These are phyloP conservation scores for Parasarocladium wereldwijsianum DNA, from an alignment of 2,329 filamentous ascomycete genomes.

Conservation along the genomic window DNA sequence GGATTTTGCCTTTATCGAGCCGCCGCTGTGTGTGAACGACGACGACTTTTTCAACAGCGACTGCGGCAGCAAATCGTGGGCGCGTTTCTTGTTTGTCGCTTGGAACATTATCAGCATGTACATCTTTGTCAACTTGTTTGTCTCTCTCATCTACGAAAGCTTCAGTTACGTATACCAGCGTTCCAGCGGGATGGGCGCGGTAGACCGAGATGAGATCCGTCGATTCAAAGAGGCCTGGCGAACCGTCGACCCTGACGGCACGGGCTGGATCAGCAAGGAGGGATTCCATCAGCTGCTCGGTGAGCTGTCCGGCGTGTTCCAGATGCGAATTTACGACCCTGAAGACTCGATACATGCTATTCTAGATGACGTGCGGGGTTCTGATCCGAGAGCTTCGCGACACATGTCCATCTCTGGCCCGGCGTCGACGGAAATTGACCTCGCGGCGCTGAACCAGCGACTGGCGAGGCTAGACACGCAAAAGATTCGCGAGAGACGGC, in stretches of 20 bases:
- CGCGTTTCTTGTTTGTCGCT: conserved; percentile 74
- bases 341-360: conserved; percentile 80
- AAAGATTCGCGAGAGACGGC: conserved; percentile 60
- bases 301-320: conserved; percentile 87
- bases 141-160: conserved; percentile 97
- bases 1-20: conserved; percentile 69
- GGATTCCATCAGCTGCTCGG: conserved; percentile 77
- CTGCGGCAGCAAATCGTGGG: conserved; percentile 84
- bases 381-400: conserved; percentile 31
- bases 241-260: conserved; percentile 81
- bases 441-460: conserved; percentile 60
- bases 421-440: conserved; percentile 47
- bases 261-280: conserved; percentile 81
- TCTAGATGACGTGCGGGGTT: conserved; percentile 64
- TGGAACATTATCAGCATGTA: conserved; percentile 99
- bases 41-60: conserved; percentile 71
- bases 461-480: conserved; percentile 58
- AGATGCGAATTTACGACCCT: conserved; percentile 90
- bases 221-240: conserved; percentile 98
- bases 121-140: conserved; percentile 95
- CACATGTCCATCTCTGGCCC: conserved; percentile 40
- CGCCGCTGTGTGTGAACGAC: conserved; percentile 65
- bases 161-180: conserved; percentile 99
- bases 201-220: conserved; percentile 86
- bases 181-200: conserved; percentile 78